phyloP scores from a whole-genome alignment of 2,329 filamentous ascomycete genomes.

The Pseudonectria foliicola region DNA sequence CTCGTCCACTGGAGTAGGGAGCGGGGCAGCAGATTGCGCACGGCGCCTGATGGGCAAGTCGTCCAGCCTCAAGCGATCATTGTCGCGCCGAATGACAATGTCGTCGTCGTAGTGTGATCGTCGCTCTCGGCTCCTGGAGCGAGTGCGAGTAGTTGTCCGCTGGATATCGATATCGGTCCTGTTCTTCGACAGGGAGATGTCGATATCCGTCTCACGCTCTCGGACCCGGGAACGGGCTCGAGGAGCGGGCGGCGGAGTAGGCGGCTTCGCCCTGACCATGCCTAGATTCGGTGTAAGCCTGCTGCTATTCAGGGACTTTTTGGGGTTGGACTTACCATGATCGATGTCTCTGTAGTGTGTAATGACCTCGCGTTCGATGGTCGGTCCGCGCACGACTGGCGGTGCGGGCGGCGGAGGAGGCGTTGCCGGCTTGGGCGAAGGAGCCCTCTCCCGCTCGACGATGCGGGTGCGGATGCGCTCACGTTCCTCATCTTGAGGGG shows the following conservation, averaged over 20 bases:
- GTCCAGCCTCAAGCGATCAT: slow-evolving; percentile 39
- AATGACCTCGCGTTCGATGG: slow-evolving; percentile 81
- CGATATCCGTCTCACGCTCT: slow-evolving; percentile 54
- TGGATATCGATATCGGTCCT: slow-evolving; percentile 53
- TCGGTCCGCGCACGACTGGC: slow-evolving; percentile 64
- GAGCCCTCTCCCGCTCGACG: slow-evolving; percentile 36
- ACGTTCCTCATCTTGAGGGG: slow-evolving; percentile 24
- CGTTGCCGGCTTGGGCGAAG: slow-evolving; percentile 32
- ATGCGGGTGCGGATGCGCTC: slow-evolving; percentile 45
- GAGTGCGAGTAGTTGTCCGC: slow-evolving; percentile 29
- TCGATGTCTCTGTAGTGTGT: slow-evolving; percentile 84
- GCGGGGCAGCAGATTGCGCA: slow-evolving; percentile 43
- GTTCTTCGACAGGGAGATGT: slow-evolving; percentile 48
- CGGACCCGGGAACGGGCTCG: slow-evolving; percentile 35
- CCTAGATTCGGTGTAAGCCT: slow-evolving; percentile 29
- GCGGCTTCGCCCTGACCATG: slow-evolving; percentile 35
- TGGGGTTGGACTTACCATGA: slow-evolving; percentile 54
- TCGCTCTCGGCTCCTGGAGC: slow-evolving; percentile 33
- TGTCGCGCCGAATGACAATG: slow-evolving; percentile 54
- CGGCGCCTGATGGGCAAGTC: slow-evolving; percentile 40
- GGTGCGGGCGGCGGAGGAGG: slow-evolving; percentile 54
- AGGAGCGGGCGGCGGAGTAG: slow-evolving; percentile 42
- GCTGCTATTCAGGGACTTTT: neutral
- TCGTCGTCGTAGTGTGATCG: slow-evolving; percentile 48
- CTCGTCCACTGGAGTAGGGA: slow-evolving; percentile 39